Evolutionary conservation across 441 rosid species (phyloP), one percentile per base, ranked within the genome.

Genomic region (Pelargonium fulgidum): DNA sequence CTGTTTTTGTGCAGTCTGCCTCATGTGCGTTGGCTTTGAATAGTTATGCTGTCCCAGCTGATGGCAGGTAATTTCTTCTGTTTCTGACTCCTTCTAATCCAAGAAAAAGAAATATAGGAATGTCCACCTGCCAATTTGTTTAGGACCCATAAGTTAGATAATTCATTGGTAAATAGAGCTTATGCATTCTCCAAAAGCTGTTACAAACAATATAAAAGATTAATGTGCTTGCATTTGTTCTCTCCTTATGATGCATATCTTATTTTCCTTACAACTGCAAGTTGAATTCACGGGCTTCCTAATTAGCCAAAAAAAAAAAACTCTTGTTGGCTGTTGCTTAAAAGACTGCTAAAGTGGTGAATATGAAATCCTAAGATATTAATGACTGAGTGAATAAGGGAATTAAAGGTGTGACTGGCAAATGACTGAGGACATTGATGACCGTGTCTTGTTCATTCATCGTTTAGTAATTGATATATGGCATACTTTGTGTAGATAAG

Each of bases 11-110:
- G 86, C 93, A 95, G 99, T 92, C 99, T 66, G 85, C 98, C 16
- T 84, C 98, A 42, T 90, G 92, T 68, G 83, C 87, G 67, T 84
- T 95, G 82, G 98, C 95, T 79, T 74, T 95, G 82, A 92, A 90
- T 85, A 84, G 47, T 83, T 90, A 81, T 84, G 96, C 96, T 70
- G 85, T 84, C 81, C 75, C 95, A 73, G 70, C 79, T 70, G 99
- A 92, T 77, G 84, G 83, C 92, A 90, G 97, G 98, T 89, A 63
- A 66, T 81, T 42, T 62, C 65, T 73, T 77, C 75, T 65, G 59
- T 50, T 52, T 75, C 62, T 62, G 24, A 56, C 63, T 1, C 44
- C 19, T 20, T 47, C 65, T 12, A 62, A 29, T 13, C 19, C 17
- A 62, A 62, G 65, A 62, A 26, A 62, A 62, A 13, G 0, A 29